A percentile compares a stretch with the other conserved stretches of the same genome.
Evolutionary conservation across 192 early-diverging fungal genomes (phyloP).

Genomic region (Backusella circina): DNA sequence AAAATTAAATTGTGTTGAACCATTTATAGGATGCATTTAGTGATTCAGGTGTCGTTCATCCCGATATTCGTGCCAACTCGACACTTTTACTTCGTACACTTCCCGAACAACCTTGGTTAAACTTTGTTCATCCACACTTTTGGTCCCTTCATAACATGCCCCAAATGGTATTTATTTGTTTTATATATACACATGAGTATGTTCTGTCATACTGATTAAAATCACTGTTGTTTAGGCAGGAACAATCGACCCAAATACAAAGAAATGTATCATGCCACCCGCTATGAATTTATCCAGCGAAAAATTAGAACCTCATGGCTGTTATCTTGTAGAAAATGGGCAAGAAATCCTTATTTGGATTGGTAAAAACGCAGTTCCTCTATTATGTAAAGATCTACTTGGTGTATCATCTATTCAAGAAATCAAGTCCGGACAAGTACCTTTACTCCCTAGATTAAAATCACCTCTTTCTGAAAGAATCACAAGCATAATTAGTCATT

Average conservation of each 20-base stretch:
- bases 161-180: slow-evolving; percentile 35
- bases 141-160: slow-evolving; percentile 70
- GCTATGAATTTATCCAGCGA: slow-evolving; percentile 70
- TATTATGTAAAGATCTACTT: slow-evolving; percentile 60
- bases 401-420: slow-evolving; percentile 58
- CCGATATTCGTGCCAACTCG: slow-evolving; percentile 62
- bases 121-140: slow-evolving; percentile 59
- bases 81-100: slow-evolving; percentile 64
- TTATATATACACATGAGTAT: slow-evolving; percentile 9
- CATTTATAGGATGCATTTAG: slow-evolving; percentile 8
- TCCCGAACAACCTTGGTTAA: slow-evolving; percentile 56
- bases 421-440: slow-evolving; percentile 61
- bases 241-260: slow-evolving; percentile 49
- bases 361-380: slow-evolving; percentile 56
- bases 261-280: slow-evolving; percentile 65
- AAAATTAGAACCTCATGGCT: slow-evolving; percentile 67
- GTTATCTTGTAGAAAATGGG: slow-evolving; percentile 75
- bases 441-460: slow-evolving; percentile 39
- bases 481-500: slow-evolving; percentile 54
- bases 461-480: slow-evolving; percentile 60
- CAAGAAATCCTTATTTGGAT: slow-evolving; percentile 77
- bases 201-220: not conserved
- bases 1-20: not conserved
- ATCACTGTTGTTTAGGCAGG: slow-evolving; percentile 34
- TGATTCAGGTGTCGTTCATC: slow-evolving; percentile 37